Evolutionary conservation across 2,329 filamentous ascomycete species (phyloP), one percentile per base, ranked within the genome.

Genomic region (Endothia cerciana): DNA sequence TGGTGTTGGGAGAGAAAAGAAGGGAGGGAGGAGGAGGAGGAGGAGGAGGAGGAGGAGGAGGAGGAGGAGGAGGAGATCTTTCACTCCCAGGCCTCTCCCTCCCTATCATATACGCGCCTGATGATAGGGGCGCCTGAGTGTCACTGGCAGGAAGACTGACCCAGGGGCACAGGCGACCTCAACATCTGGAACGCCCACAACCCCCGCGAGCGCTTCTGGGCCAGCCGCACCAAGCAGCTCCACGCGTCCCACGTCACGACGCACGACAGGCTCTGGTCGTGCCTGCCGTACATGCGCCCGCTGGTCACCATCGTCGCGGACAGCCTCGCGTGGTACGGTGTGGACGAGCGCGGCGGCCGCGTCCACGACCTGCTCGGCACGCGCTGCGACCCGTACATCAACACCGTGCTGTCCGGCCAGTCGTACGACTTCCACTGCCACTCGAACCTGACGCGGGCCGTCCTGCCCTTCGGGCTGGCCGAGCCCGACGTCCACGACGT

Each of bases 401-500:
- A 92, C 75, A 82, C 85, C 45, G 83, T 95, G 69, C 85, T 96
- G 62, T 87, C 84, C 3, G 88, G 87, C n/a, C 83, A 86, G 60
- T 82, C 83, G 40, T 95, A 93, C 74, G 89, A 95, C 75, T 94
- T 86, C 76, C 91, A 95, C 75, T 96, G 92, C 76, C 92, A 94
- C 73, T 92, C 89, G 1, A 96, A 96, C 75, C 83, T 96, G 13
- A 87, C 87, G 1, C 86, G 92, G 4, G 90, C 92, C 0, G 86
- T 95, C 2, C 68, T 89, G 1, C 88, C 89, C 0, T 88, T 82
- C 68, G 91, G 91, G 0, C 75, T 95, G 51, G 83, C 81, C 5
- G 92, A 95, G 77, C 80, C 81, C 38, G 91, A 95, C 73, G 87
- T 95, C 1, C 92, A 96, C 72, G 92, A 96, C 74, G 92, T 96